These are phyloP conservation scores for Lactarius akahatsu DNA, from an alignment of 768 basidiomycete species.

Conservation along the genomic window DNA sequence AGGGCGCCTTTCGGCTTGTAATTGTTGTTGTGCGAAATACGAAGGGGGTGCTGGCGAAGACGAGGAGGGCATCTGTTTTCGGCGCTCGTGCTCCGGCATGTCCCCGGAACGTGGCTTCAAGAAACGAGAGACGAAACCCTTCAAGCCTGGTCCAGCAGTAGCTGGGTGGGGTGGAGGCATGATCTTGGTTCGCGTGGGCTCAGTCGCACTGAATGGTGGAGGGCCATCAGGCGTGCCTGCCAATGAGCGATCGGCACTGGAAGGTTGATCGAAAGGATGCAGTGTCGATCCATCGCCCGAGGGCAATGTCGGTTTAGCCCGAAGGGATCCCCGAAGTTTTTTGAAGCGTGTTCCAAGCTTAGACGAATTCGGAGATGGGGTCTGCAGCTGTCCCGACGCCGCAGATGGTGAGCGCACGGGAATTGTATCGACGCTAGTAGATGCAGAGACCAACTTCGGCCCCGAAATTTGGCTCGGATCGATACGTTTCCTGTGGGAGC, in stretches of 20 bases:
- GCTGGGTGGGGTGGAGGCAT: slow-evolving; percentile 63
- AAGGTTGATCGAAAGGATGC: slow-evolving; percentile 45
- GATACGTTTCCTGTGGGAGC: slow-evolving; percentile 35
- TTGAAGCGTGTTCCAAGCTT: slow-evolving; percentile 75
- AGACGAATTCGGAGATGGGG: slow-evolving; percentile 34
- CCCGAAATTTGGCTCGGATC: slow-evolving; percentile 41
- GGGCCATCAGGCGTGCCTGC: slow-evolving; percentile 39
- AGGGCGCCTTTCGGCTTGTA: slow-evolving; percentile 12
- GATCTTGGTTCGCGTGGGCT: slow-evolving; percentile 54
- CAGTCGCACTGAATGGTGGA: slow-evolving; percentile 47
- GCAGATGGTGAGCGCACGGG: slow-evolving; percentile 33
- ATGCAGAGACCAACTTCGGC: slow-evolving; percentile 43
- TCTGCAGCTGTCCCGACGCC: slow-evolving; percentile 29
- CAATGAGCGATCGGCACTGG: slow-evolving; percentile 38
- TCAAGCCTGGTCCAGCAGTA: slow-evolving; percentile 69
- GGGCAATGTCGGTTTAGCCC: slow-evolving; percentile 49
- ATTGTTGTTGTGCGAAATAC: slow-evolving; percentile 19
- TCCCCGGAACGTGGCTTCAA: slow-evolving; percentile 42
- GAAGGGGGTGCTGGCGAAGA: slow-evolving; percentile 24
- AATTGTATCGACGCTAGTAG: slow-evolving; percentile 40
- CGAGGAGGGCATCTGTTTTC: slow-evolving; percentile 24
- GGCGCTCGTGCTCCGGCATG: slow-evolving; percentile 34
- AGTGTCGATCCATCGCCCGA: slow-evolving; percentile 52
- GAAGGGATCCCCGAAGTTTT: slow-evolving; percentile 66
- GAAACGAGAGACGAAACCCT: slow-evolving; percentile 80